Evolutionary conservation across 352 stramenopile species (phyloP), one percentile per base, ranked within the genome.

Genomic region (Globisporangium emineosum): DNA sequence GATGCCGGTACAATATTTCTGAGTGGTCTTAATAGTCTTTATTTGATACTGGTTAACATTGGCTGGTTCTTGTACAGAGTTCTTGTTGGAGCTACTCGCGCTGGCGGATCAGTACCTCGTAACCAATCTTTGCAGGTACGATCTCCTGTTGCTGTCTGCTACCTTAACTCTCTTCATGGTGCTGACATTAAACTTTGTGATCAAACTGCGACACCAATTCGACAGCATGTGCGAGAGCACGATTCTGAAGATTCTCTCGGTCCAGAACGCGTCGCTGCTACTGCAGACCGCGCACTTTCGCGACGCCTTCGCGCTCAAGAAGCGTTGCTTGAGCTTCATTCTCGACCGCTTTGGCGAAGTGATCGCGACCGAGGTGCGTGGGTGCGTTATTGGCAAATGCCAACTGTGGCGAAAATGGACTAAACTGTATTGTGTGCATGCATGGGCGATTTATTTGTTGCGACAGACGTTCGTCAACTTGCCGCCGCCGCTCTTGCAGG

Each of bases 81-180:
- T 96, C 61, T 43, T 83, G 25, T 73, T 97, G 3, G 86, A 97
- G 58, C 70, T 97, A 19, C 70, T 94, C 17, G 73, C 75, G 5
- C 42, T 97, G 6, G 82, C 88, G n/a, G 88, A 97, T 52, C 90
- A 97, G 69, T 97, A 91, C 64, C 74, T 97, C 12, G 76, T 94
- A 10, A 53, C 68, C 21, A 79, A 66, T 32, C 71, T 95, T 55
- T 76, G 73, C 62, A 78, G 69, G 85, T 90, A 64, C 10, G 66
- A 49, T 62, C 54, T 55, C 23, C 1, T 33, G 5, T 37, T 23
- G 30, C 25, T 12, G 23, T 62, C n/a, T 19, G 10, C 25, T 52
- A 10, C 9, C 45, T 27, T 0, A 52, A 52, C 12, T 1, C n/a
- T 5, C 13, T 4, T 42, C 33, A 5, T 42, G 33, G 33, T 5